A percentile compares a stretch with the other conserved stretches of the same genome.
Conservation (phyloP, 352 stramenopile genomes). For the Phytopythium vexans region DNA sequence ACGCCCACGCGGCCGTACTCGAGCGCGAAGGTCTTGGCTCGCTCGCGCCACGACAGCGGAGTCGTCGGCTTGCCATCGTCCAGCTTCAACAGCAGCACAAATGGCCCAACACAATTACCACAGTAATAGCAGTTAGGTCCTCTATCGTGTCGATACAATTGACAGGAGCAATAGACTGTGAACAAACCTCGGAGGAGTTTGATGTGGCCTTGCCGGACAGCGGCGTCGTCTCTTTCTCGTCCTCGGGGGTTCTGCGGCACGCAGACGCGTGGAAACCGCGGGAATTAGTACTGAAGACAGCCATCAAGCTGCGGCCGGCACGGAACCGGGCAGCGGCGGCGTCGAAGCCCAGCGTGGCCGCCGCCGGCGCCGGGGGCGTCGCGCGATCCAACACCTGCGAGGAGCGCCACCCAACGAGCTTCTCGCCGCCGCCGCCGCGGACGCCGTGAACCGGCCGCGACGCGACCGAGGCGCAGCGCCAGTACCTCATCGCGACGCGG, state of each 20-base stretch:
- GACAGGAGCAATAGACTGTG: too few species aligned
- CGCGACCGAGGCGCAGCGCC: neutral
- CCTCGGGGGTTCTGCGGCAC: conserved; percentile 3
- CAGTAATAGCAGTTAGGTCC: neutral
- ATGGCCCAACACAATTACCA: neutral
- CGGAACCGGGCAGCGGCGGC: neutral
- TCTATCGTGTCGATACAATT: too few species aligned
- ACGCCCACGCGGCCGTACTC: conserved; percentile 81
- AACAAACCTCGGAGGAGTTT: conserved; percentile 22
- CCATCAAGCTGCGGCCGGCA: neutral
- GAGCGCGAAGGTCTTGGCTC: conserved; percentile 77
- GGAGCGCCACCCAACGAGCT: conserved; percentile 1
- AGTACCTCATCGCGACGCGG: conserved; percentile 6
- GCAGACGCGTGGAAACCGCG: neutral
- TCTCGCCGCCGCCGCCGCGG: neutral
- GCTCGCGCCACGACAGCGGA: conserved; percentile 51
- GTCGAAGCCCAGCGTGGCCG: neutral
- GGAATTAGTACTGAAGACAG: conserved; percentile 2
- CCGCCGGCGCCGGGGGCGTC: neutral
- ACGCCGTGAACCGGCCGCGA: neutral
- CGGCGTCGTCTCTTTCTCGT: conserved; percentile 32
- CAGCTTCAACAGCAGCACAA: conserved; percentile 8
- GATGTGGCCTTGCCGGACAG: conserved; percentile 19
- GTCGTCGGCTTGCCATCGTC: conserved; percentile 5
- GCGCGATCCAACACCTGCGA: neutral